These are phyloP conservation scores for Botrytis squamosa DNA, from an alignment of 2,329 filamentous ascomycete species.

Conservation along the genomic window DNA sequence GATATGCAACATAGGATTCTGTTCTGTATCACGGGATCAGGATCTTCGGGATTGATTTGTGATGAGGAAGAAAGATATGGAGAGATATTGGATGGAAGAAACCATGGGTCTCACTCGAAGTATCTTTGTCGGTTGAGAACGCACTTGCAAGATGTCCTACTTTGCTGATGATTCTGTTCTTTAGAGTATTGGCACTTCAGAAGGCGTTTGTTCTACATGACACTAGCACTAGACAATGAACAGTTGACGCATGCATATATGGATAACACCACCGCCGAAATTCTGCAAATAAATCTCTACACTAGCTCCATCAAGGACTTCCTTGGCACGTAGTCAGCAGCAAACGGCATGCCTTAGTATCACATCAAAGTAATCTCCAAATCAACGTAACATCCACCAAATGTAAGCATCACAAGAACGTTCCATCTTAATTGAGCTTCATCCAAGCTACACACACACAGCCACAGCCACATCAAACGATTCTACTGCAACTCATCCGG, in stretches of 20 bases:
- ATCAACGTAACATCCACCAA: conserved; percentile 6
- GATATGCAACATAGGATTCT: not conserved
- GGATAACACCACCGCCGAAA: not conserved
- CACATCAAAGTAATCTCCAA: not conserved
- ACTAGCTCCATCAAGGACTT: not conserved
- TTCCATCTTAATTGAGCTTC: not conserved
- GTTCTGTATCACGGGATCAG: not conserved
- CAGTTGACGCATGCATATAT: not conserved
- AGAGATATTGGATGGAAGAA: not conserved
- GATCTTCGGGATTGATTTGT: not conserved
- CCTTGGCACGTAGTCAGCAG: not conserved
- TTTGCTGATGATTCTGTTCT: not conserved
- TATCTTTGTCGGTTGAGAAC: not conserved
- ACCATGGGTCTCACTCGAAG: not conserved
- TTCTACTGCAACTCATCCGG: not conserved
- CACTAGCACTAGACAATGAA: not conserved
- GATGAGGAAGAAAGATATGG: not conserved
- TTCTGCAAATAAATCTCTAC: not conserved
- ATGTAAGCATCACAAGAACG: conserved; percentile 1
- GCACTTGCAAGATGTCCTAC: not conserved
- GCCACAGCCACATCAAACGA: conserved; percentile 13
- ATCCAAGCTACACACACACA: not conserved
- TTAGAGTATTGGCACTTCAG: not conserved
- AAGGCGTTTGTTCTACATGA: not conserved
- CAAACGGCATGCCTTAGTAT: not conserved